phyloP scores from a whole-genome alignment of 2,329 filamentous ascomycete genomes.

The Arachnomyces sp. region DNA sequence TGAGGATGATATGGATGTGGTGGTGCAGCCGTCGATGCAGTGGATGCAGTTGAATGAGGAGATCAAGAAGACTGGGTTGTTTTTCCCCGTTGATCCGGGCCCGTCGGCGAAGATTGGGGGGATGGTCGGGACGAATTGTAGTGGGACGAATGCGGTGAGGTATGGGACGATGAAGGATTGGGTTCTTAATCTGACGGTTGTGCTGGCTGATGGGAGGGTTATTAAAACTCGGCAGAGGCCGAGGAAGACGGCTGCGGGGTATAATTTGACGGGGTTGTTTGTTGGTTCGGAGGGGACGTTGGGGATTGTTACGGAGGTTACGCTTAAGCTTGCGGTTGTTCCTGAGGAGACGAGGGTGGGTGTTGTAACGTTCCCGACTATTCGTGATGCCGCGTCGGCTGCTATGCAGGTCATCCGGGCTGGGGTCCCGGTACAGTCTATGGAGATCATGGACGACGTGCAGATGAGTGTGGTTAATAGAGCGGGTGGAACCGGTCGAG shows the following conservation, averaged over 20 bases:
- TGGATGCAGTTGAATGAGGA: constrained; percentile 84
- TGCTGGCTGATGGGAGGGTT: constrained; percentile 59
- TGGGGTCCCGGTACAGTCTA: constrained; percentile 60
- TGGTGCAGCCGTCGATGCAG: constrained; percentile 84
- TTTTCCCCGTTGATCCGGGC: constrained; percentile 86
- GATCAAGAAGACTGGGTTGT: constrained; percentile 66
- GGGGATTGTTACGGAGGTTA: constrained; percentile 63
- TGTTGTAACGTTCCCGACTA: constrained; percentile 52
- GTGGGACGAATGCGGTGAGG: constrained; percentile 52
- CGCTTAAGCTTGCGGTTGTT: constrained; percentile 58
- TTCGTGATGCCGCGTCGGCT: constrained; percentile 56
- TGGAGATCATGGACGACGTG: constrained; percentile 56
- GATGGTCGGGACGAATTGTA: constrained; percentile 63
- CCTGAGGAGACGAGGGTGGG: constrained; percentile 60
- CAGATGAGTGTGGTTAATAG: constrained; percentile 61
- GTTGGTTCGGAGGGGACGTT: constrained; percentile 65
- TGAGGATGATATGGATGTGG: constrained; percentile 83
- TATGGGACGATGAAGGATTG: constrained; percentile 74
- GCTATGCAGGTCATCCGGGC: constrained; percentile 58
- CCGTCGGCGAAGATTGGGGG: constrained; percentile 53
- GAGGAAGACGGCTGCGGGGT: constrained; percentile 62
- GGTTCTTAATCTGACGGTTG: constrained; percentile 64
- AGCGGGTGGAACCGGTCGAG: constrained; percentile 51
- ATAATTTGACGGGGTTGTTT: constrained; percentile 63
- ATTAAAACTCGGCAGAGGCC: constrained; percentile 63